These are phyloP conservation scores for Nectriaceae sp. DNA, from an alignment of 2,329 filamentous ascomycete species.

Conservation along the genomic window DNA sequence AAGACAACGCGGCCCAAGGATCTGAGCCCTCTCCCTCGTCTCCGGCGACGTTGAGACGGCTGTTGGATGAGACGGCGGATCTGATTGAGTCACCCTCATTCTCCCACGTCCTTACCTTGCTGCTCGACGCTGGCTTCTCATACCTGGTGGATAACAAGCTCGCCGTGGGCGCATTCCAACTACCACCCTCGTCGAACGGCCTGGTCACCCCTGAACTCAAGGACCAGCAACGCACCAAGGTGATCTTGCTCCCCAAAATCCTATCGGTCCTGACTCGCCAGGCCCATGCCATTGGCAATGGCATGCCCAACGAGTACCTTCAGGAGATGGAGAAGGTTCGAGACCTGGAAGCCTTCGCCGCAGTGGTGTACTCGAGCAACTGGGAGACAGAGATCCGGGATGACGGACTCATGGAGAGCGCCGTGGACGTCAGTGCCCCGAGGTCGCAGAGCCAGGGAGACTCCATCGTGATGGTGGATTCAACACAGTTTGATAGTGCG, in stretches of 20 bases:
- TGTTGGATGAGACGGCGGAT: slow-evolving; percentile 95
- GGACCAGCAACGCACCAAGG: slow-evolving; percentile 59
- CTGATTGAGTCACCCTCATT: slow-evolving; percentile 94
- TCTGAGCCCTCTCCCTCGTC: slow-evolving; percentile 44
- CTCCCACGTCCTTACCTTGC: slow-evolving; percentile 77
- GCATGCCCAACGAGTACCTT: slow-evolving; percentile 70
- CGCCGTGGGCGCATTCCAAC: slow-evolving; percentile 74
- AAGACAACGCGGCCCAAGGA: slow-evolving; percentile 43
- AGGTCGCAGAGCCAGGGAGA: slow-evolving; percentile 33
- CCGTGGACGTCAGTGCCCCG: slow-evolving; percentile 35
- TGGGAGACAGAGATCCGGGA: slow-evolving; percentile 68
- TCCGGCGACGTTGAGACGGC: slow-evolving; percentile 68
- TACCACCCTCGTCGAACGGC: slow-evolving; percentile 31
- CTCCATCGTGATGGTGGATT: slow-evolving; percentile 55
- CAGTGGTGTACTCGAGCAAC: slow-evolving; percentile 85
- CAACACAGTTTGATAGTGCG: slow-evolving; percentile 62
- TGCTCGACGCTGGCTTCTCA: slow-evolving; percentile 87
- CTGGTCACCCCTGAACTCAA: slow-evolving; percentile 52
- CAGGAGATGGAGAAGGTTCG: slow-evolving; percentile 74
- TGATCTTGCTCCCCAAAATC: slow-evolving; percentile 76
- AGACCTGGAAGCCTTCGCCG: slow-evolving; percentile 81
- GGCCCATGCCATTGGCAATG: slow-evolving; percentile 84
- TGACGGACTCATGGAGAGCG: slow-evolving; percentile 44
- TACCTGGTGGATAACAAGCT: slow-evolving; percentile 82
- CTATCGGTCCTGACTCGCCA: slow-evolving; percentile 89